These are phyloP conservation scores for Phaffomyces thermotolerans DNA, from an alignment of 805 yeast genomes.

Conservation along the genomic window DNA sequence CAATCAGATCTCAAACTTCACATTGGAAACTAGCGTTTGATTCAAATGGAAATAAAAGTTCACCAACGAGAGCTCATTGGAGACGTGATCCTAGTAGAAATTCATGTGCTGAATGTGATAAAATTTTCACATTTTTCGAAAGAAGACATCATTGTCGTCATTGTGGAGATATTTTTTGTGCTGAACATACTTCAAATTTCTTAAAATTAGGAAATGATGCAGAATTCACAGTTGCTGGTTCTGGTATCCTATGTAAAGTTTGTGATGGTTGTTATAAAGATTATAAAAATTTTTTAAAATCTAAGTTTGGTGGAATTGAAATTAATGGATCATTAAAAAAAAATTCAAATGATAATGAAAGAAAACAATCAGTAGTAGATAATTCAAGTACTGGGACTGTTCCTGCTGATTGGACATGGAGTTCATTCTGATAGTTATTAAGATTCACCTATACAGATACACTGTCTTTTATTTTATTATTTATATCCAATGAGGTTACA, in stretches of 20 bases:
- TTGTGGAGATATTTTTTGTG: conserved; percentile 78
- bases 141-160: conserved; percentile 79
- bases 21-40: conserved; percentile 23
- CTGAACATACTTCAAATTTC: conserved; percentile 54
- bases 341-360: conserved; percentile 2
- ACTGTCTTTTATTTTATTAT: not conserved
- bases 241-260: conserved; percentile 61
- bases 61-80: conserved; percentile 56
- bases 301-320: conserved; percentile 14
- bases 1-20: conserved; percentile 22
- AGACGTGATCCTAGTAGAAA: conserved; percentile 58
- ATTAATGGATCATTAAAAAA: conserved; percentile 1
- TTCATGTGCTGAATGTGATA: conserved; percentile 63
- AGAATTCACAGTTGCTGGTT: conserved; percentile 57
- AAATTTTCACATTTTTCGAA: conserved; percentile 67
- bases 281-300: conserved; percentile 43
- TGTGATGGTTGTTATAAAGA: conserved; percentile 61
- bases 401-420: conserved; percentile 79
- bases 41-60: conserved; percentile 17
- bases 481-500: no score
- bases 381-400: conserved; percentile 23
- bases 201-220: conserved; percentile 51
- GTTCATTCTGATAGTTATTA: conserved; percentile 47
- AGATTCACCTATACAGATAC: no score
- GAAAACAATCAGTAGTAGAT: conserved; percentile 30